Conservation (phyloP, 2,329 filamentous ascomycete genomes). For the Biscogniauxia sp. region DNA sequence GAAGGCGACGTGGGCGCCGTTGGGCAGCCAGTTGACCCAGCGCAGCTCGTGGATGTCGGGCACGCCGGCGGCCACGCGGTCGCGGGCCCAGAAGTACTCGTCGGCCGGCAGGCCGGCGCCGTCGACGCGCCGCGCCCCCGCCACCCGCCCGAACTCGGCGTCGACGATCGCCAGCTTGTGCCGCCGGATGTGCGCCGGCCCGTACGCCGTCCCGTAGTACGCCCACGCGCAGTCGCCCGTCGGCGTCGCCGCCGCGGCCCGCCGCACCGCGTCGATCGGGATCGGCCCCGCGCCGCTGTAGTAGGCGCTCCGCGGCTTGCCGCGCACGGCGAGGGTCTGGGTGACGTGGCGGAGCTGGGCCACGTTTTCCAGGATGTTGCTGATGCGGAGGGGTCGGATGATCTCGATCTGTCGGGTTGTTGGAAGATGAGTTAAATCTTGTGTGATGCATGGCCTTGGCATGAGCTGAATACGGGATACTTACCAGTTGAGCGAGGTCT, state of each 20-base stretch:
- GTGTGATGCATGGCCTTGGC: too few species aligned
- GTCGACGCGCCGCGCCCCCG: constrained; percentile 31
- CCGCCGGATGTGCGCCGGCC: constrained; percentile 32
- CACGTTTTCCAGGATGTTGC: constrained; percentile 38
- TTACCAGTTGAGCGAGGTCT: constrained; percentile 44
- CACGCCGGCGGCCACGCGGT: constrained; percentile 33
- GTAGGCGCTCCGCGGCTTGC: constrained; percentile 34
- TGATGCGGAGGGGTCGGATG: constrained; percentile 43
- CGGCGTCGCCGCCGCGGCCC: constrained; percentile 27
- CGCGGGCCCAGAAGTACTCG: constrained; percentile 33
- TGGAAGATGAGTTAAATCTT: too few species aligned
- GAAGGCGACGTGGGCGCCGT: constrained; percentile 43
- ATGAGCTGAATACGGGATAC: constrained; percentile 2
- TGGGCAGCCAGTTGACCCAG: constrained; percentile 42
- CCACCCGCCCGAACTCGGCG: constrained; percentile 31
- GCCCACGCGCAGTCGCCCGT: constrained; percentile 36
- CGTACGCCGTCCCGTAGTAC: constrained; percentile 37
- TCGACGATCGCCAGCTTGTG: constrained; percentile 36
- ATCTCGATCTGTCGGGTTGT: constrained; percentile 38
- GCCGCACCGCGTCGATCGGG: constrained; percentile 32
- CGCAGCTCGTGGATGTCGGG: constrained; percentile 40
- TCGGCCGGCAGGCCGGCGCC: constrained; percentile 31
- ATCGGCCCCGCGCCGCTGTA: constrained; percentile 33
- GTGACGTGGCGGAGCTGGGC: constrained; percentile 36
- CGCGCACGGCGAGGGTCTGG: constrained; percentile 35